Evolutionary conservation across 176 grass and related monocot species (phyloP), one percentile per base, ranked within the genome.

Genomic region (Puya raimondii): DNA sequence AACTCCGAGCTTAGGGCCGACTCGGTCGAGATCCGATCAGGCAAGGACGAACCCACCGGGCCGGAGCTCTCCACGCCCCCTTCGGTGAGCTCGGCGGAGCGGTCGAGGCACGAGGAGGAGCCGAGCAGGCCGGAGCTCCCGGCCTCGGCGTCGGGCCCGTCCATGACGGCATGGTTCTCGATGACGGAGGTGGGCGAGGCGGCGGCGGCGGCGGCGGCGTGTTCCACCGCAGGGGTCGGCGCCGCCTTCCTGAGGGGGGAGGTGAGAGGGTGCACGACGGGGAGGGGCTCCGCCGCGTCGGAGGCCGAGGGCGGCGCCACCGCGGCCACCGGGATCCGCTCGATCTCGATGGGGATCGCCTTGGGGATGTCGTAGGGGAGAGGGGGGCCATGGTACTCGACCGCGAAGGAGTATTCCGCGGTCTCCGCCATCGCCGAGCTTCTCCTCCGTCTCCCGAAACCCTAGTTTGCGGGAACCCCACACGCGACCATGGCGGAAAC

Each of bases 111-210:
- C 21, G 51, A 12, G 27, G 65, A 68, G 12, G 65, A 77, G 1
- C 66, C 75, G 17, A 69, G 65, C 29, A 25, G 52, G 52, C 75
- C 74, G 53, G 75, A 63, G 52, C 74, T 76, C 3, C 50, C 74
- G 11, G 26, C 59, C 49, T 74, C 68, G 50, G 21, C 49, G 23
- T 77, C 75, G 8, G 21, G 51, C 17, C 75, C 27, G 29, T 77
- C 65, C 33, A 82, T 86, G 11, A 75, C 84, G 64, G 76, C 79
- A 80, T 87, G 82, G 54, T 91, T 92, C 82, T 97, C 93, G 57
- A 97, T 92, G 75, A 94, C 90, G 17, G 94, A 99, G 75, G 90
- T 99, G 1, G 94, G 90, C 18, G 90, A 91, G 11, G 84, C 77
- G 54, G 73, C 76, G 48, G 61, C 64, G 1, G 27, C 64, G 21